Conservation (phyloP, 768 basidiomycete species). For the Mycena floridula region DNA sequence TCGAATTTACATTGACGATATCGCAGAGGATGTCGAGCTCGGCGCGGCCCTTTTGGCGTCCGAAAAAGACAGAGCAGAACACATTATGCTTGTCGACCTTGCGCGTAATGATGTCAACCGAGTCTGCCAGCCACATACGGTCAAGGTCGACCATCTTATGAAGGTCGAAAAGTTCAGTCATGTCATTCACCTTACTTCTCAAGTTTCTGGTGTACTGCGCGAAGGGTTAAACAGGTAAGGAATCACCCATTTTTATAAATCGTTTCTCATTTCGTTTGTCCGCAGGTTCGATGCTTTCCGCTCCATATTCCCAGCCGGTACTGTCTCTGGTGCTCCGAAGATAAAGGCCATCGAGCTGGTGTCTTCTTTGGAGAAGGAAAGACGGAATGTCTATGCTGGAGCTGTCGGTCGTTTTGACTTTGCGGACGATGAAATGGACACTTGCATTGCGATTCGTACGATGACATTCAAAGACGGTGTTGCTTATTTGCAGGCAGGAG, state of each 20-base stretch:
- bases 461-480: slow-evolving; percentile 94
- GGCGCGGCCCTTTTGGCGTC: slow-evolving; percentile 72
- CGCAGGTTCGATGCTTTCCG: slow-evolving; percentile 94
- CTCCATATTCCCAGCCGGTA: slow-evolving; percentile 98
- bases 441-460: slow-evolving; percentile 96
- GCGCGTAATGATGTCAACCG: slow-evolving; percentile 98
- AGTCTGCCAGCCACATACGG: slow-evolving; percentile 90
- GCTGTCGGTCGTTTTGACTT: slow-evolving; percentile 99
- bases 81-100: slow-evolving; percentile 98
- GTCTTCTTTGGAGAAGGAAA: slow-evolving; percentile 79
- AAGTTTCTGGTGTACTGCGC: slow-evolving; percentile 83
- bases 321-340: slow-evolving; percentile 97
- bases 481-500: slow-evolving; percentile 92
- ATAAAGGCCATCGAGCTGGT: slow-evolving; percentile 97
- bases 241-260: too few species aligned
- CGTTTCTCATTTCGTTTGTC: too few species aligned
- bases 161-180: slow-evolving; percentile 92
- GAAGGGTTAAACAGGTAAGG: slow-evolving; percentile 83
- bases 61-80: slow-evolving; percentile 95
- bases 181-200: slow-evolving; percentile 95
- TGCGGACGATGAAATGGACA: slow-evolving; percentile 91
- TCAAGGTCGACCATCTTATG: slow-evolving; percentile 96
- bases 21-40: slow-evolving; percentile 81
- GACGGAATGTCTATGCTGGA: slow-evolving; percentile 92
- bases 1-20: too few species aligned